Conservation (phyloP, 768 basidiomycete species). For the Boletus rufocinnamomeus region DNA sequence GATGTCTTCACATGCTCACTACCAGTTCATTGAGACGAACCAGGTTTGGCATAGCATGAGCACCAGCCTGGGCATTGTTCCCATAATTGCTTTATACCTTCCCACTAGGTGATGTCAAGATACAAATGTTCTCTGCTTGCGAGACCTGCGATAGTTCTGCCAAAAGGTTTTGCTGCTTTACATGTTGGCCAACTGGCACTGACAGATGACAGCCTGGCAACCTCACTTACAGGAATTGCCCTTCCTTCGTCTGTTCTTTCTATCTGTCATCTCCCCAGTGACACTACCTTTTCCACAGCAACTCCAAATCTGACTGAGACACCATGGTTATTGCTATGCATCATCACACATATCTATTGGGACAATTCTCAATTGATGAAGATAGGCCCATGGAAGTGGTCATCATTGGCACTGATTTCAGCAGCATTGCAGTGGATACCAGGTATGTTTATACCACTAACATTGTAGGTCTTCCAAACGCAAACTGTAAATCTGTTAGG, state of each 20-base stretch:
- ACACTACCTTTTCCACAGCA: not conserved
- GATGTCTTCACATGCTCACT: too few species aligned
- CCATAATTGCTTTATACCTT: not conserved
- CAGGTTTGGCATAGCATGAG: not conserved
- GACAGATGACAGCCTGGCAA: not conserved
- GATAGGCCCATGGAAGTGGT: slow-evolving; percentile 55
- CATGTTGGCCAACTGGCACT: not conserved
- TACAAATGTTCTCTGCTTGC: too few species aligned
- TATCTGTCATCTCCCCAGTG: not conserved
- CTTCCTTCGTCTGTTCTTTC: not conserved
- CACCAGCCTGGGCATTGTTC: not conserved
- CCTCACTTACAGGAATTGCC: not conserved
- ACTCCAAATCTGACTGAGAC: too few species aligned
- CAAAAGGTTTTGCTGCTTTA: not conserved
- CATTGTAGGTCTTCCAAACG: not conserved
- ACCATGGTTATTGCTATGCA: not conserved
- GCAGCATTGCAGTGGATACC: slow-evolving; percentile 60
- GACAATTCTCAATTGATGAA: slow-evolving; percentile 53
- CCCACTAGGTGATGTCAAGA: not conserved
- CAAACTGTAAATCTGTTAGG: slow-evolving; percentile 28
- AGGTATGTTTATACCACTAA: slow-evolving; percentile 35
- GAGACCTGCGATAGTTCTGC: not conserved
- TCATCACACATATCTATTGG: slow-evolving; percentile 30
- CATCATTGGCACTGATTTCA: slow-evolving; percentile 59
- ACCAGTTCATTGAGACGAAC: not conserved